Evolutionary conservation across 2,329 filamentous ascomycete species (phyloP), one percentile per base, ranked within the genome.

Genomic region (Pyrenophora seminiperda): DNA sequence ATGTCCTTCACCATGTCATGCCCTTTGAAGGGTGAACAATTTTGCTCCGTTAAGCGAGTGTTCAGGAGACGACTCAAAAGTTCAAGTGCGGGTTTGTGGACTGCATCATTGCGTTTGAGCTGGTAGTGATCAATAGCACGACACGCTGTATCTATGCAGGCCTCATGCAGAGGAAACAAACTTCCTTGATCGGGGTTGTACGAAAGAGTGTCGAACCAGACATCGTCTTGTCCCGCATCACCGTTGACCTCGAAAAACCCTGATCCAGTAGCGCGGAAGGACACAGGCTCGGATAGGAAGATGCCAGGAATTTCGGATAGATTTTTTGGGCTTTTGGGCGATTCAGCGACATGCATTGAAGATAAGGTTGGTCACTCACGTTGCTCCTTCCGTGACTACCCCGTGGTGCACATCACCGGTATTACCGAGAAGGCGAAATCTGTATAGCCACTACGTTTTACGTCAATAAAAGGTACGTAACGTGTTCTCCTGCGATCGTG

Each of bases 151-250:
- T 54, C 41, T 4, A 69, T 44, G 39, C 66, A 69, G 4, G 49
- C 50, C 13, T 62, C 53, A 18, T 69, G 66, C 13, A 69, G 49
- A 0, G 66, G 59, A 37, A 68, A 65, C 7, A 67, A 33, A 1
- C 57, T 54, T 18, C 62, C 54, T 9, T 52, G 34, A 9, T 42
- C 37, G 1, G 18, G 31, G 7, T 49, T 42, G 18, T 63, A 42
- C 4, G 50, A 45, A 7, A 62, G 53, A 29, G 54, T 47, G 18
- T 62, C 56, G 38, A 62, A 54, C 41, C 50, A 58, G 5, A 53
- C 39, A 22, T 58, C 56, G 3, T 47, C 40, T 24, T 32, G 33
- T 9, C 44, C 40, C 7, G 58, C 47, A 14, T 51, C 34, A 18
- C 56, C 55, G 14, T 40, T 32, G 14, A 69, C 47, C 13, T 43